Evolutionary conservation across 2,329 filamentous ascomycete species (phyloP).

Genomic region (Dothideomycetes sp.): DNA sequence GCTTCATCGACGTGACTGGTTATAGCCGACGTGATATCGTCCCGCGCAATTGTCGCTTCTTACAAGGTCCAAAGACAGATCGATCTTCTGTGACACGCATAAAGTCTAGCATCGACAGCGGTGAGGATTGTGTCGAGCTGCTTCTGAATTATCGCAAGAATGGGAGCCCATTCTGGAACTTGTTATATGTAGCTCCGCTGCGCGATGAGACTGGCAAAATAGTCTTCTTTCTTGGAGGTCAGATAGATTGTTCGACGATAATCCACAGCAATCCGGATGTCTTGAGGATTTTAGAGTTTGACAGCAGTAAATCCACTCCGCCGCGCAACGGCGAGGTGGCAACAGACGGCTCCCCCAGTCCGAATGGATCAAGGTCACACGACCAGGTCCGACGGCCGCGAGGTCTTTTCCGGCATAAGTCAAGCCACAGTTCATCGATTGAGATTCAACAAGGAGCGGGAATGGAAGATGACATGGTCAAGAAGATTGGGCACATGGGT

Average conservation of each 20-base stretch:
- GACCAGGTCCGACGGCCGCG: background rate
- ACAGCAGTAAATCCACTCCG: background rate
- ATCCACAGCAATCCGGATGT: constrained; percentile 42
- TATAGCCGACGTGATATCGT: constrained; percentile 38
- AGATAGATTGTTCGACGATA: constrained; percentile 47
- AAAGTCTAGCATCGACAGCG: constrained; percentile 28
- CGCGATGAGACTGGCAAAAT: constrained; percentile 37
- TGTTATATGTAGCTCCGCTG: constrained; percentile 44
- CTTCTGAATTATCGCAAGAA: constrained; percentile 42
- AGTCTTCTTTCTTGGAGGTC: constrained; percentile 44
- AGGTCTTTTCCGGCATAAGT: constrained; percentile 3
- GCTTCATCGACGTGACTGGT: constrained; percentile 42
- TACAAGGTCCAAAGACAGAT: constrained; percentile 40
- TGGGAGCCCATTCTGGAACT: constrained; percentile 45
- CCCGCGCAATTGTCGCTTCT: constrained; percentile 38
- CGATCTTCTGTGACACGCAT: constrained; percentile 30
- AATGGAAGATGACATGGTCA: constrained; percentile 31
- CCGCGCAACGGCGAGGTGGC: background rate
- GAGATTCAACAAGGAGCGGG: constrained; percentile 16
- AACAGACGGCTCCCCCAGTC: background rate
- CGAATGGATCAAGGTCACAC: background rate
- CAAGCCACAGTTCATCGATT: background rate
- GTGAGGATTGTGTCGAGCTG: constrained; percentile 38
- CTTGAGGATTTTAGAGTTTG: constrained; percentile 31
- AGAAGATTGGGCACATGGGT: constrained; percentile 23